Conservation (phyloP, 805 yeast genomes). For the Metschnikowia corniflorae region DNA sequence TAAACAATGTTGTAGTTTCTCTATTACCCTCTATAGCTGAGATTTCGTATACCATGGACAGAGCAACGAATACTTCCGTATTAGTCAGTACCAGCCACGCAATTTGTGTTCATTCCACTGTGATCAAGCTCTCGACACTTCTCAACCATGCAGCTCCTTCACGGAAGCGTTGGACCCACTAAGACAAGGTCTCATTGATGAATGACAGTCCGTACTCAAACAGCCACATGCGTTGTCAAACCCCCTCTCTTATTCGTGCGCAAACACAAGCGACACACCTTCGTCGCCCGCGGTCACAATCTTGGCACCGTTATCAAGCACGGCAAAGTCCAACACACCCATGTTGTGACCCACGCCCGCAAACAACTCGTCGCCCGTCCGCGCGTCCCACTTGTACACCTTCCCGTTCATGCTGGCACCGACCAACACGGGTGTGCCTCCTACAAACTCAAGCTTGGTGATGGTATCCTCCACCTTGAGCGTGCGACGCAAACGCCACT, state of each 20-base stretch:
- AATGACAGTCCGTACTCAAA: too few species aligned
- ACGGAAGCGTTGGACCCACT: too few species aligned
- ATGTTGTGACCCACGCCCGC: slow-evolving; percentile 88
- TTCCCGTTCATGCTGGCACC: slow-evolving; percentile 84
- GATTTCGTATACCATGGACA: too few species aligned
- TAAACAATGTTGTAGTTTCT: too few species aligned
- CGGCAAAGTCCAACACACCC: slow-evolving; percentile 86
- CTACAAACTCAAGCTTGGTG: slow-evolving; percentile 71
- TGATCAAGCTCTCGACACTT: too few species aligned
- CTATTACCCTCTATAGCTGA: too few species aligned
- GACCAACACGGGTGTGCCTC: slow-evolving; percentile 53
- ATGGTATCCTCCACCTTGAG: slow-evolving; percentile 75
- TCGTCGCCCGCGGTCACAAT: slow-evolving; percentile 95
- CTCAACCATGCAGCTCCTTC: too few species aligned
- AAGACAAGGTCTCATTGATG: too few species aligned
- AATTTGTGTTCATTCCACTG: too few species aligned
- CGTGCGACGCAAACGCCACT: slow-evolving; percentile 81
- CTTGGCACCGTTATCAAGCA: slow-evolving; percentile 61
- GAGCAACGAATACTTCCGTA: too few species aligned
- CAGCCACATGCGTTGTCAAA: too few species aligned
- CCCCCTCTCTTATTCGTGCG: slow-evolving; percentile 10
- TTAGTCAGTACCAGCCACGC: too few species aligned
- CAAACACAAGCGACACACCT: slow-evolving; percentile 79
- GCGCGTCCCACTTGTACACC: slow-evolving; percentile 82
- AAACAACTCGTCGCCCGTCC: slow-evolving; percentile 76